A percentile compares a stretch with the other conserved stretches of the same genome.
phyloP scores from a whole-genome alignment of 306 rosid species.

The Malus sylvestris region DNA sequence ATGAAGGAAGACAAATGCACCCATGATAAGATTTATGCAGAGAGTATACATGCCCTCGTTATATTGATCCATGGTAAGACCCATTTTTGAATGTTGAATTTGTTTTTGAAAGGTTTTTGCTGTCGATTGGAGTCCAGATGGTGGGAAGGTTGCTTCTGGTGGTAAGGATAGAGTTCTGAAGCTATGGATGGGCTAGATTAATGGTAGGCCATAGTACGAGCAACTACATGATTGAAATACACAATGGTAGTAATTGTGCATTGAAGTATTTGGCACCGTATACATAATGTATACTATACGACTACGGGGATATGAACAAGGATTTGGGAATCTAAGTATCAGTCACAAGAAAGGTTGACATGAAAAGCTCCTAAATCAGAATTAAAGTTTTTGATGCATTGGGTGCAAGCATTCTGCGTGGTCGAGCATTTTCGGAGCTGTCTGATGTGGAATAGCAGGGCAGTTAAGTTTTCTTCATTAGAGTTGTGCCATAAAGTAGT shows the following conservation, averaged over 20 bases:
- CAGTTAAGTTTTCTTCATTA: not conserved
- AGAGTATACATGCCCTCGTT: not conserved
- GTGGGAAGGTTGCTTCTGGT: constrained; percentile 96
- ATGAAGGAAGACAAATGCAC: not conserved
- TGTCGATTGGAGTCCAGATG: constrained; percentile 98
- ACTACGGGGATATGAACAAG: not conserved
- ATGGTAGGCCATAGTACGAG: not conserved
- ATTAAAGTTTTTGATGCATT: not conserved
- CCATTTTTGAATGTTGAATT: not conserved
- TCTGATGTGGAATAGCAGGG: not conserved
- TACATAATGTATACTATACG: not conserved
- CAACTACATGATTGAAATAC: not conserved
- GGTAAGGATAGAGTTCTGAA: constrained; percentile 91
- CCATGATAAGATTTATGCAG: not conserved
- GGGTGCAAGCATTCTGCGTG: not conserved
- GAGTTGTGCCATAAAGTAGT: too few species aligned
- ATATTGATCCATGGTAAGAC: not conserved
- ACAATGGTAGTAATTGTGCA: not conserved
- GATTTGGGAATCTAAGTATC: not conserved
- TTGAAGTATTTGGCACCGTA: not conserved
- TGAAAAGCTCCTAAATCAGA: not conserved
- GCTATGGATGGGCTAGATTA: constrained; percentile 85
- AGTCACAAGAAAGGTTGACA: not conserved
- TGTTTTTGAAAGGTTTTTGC: constrained; percentile 57
- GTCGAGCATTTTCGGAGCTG: not conserved